Base-by-base conservation (phyloP, 1,284 basidiomycete species). In the Ustanciosporium gigantosporum region DNA sequence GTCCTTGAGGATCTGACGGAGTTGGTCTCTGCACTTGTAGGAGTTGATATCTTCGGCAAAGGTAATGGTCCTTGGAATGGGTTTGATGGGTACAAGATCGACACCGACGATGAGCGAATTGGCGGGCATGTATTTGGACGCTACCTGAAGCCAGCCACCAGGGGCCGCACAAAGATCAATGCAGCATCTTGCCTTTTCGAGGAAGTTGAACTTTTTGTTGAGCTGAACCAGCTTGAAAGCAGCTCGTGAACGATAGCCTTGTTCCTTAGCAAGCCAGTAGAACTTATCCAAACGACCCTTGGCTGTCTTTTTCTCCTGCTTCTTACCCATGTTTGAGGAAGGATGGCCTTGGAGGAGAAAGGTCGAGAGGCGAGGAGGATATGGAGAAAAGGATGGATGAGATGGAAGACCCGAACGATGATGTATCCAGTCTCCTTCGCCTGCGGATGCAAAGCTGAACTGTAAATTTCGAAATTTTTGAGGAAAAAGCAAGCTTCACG, bases 211-310 rank as follows among this genome's bases (percentile, higher is more conserved):
- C 81, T 97, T 97, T 79, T 96, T 94, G 84, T 99, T 98, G 66
- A 99, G 82, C 79, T 99, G 95, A 49, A 98, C 93, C 51, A 99
- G 86, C 82, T 99, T 99, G 87, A 98, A 99, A 3, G 95, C 95
- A 19, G 95, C 97, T 84, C 95, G 94, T 67, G 95, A 95, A 61
- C 95, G 89, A 79, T 94, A 99, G 56, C 95, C 95, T 82, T 98
- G 95, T 81, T 98, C 94, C 68, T 84, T 84, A 43, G 82, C 82
- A 41, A 83, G 80, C 74, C 80, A 73, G 79, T 55, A 73, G 68
- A 74, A 68, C 53, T 75, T 74, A 56, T 77, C 75, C 31, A 77
- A 66, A 69, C 75, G 75, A 57, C 72, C 74, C 64, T 76, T 76
- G 47, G 73, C 74, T 41, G 74, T 70, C 68, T 74, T 76, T 48